Conservation (phyloP, 148 eudicot genomes). For the Suaeda aralocaspica region DNA sequence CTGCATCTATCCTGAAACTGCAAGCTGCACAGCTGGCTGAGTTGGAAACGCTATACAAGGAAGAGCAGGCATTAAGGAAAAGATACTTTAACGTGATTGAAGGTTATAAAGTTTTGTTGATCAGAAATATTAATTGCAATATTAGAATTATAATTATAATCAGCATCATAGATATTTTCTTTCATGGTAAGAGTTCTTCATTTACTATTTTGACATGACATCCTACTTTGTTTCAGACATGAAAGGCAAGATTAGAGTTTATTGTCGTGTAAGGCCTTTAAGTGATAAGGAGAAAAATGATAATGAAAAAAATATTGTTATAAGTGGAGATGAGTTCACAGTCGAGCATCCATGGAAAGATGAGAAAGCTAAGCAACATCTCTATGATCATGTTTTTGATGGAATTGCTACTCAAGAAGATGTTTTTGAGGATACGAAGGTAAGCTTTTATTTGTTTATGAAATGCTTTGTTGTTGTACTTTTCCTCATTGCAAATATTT, state of each 20-base stretch:
- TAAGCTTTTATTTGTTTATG: slow-evolving; percentile 21
- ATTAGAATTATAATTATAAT: not conserved
- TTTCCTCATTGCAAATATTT: not conserved
- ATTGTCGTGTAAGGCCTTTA: slow-evolving; percentile 82
- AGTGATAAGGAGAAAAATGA: slow-evolving; percentile 67
- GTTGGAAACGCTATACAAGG: slow-evolving; percentile 75
- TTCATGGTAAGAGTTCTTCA: no score
- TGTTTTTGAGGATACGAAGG: slow-evolving; percentile 97
- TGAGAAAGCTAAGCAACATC: slow-evolving; percentile 77
- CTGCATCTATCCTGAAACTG: slow-evolving; percentile 86
- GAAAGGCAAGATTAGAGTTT: slow-evolving; percentile 97
- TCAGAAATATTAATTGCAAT: not conserved
- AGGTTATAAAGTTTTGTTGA: slow-evolving; percentile 37
- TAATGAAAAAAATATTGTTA: slow-evolving; percentile 51
- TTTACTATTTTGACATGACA: not conserved
- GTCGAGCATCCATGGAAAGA: slow-evolving; percentile 95
- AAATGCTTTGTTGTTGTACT: not conserved
- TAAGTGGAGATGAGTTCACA: slow-evolving; percentile 79
- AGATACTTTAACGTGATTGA: slow-evolving; percentile 86
- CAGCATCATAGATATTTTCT: no score
- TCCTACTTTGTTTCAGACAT: slow-evolving; percentile 46
- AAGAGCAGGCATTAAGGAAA: slow-evolving; percentile 84
- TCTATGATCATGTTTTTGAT: slow-evolving; percentile 93
- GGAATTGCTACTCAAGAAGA: slow-evolving; percentile 78
- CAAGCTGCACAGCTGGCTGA: slow-evolving; percentile 87